Base-by-base conservation (phyloP, 2,329 filamentous ascomycete species). In the Fusarium oxysporum region DNA sequence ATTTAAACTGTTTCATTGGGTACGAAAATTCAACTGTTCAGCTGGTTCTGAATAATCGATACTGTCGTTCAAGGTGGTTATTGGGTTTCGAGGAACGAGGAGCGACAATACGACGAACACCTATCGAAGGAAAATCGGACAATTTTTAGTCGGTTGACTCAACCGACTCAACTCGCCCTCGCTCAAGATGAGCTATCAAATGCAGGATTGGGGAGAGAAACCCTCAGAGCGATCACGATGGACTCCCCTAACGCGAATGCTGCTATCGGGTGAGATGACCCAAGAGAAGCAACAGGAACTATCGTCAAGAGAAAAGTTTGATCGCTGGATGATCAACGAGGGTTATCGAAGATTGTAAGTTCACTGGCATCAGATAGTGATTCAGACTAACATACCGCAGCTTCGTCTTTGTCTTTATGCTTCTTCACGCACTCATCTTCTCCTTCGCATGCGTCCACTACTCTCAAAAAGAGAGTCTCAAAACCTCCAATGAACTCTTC, bases 261-360 rank as follows among this genome's bases (percentile, higher is more conserved):
- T 96, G 80, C 88, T 95, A 80, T 94, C 93, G 62, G 93, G 93
- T 55, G 92, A 95, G 84, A 92, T 95, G 89, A 93, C 91, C 61
- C 91, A 91, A 77, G 92, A 94, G 80, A 88, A 86, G 78, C 91
- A 92, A 74, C 91, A 90, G 79, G 88, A 91, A 63, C 84, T 96
- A 76, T 90, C 89, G 30, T 82, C 89, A 71, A 88, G 89, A 78
- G 92, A 96, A 81, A 92, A 89, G 80, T 92, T 96, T 79, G 92
- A 95, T 81, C 87, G 91, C 74, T 96, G 93, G 93, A 95, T 96
- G 93, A 92, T 96, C 70, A 96, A 96, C 80, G 93, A 96, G 80
- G 93, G 93, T 68, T 95, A 94, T 81, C 88, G 92, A 80, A 87
- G 92, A 89, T 87, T 96, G 90, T 94, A 86, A 64, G 92, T 88